Conservation (phyloP, 192 early-diverging fungal species). For the Coemansia sp. region DNA sequence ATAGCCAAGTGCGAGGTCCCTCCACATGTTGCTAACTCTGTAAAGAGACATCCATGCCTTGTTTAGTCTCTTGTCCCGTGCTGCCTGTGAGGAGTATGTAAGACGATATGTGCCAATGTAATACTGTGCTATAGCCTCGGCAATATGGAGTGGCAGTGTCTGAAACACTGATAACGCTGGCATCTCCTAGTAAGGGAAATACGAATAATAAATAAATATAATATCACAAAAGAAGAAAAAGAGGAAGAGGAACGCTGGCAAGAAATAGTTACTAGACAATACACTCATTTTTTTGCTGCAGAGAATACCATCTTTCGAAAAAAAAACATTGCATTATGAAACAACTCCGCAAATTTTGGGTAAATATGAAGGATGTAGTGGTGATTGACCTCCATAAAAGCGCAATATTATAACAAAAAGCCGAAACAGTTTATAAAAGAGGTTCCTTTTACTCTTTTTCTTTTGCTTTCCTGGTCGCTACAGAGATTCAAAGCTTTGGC, state of each 20-base stretch:
- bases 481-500: slow-evolving; percentile 31
- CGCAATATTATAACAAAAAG: neutral
- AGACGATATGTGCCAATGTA: neutral
- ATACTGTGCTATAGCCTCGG: neutral
- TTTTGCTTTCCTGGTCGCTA: no score
- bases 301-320: no score
- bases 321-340: no score
- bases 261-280: no score
- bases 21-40: neutral
- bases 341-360: no score
- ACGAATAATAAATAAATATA: neutral
- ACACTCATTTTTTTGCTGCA: no score
- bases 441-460: no score
- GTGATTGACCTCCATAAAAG: no score
- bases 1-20: neutral
- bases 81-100: neutral
- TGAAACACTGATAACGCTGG: neutral
- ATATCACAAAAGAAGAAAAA: no score
- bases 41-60: neutral
- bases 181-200: neutral
- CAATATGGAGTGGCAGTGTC: neutral
- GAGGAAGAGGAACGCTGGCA: no score
- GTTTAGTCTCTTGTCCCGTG: neutral
- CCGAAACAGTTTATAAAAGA: no score
- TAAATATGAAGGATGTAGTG: no score